phyloP scores from a whole-genome alignment of 495 filamentous ascomycete genomes.

The Tuber melanosporum region DNA sequence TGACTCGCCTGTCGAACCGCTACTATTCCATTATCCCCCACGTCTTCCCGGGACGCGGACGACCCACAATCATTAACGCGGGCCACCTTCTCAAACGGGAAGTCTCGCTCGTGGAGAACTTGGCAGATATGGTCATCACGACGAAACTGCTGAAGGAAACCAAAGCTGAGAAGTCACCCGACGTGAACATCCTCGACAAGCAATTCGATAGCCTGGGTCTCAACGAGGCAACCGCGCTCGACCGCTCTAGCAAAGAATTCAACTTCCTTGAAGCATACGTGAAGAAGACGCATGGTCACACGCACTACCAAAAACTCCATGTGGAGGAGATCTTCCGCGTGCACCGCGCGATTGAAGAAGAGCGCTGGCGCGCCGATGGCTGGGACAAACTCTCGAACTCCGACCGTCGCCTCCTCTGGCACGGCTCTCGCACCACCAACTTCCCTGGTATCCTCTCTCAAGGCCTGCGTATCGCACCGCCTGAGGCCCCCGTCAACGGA shows the following conservation, averaged over 20 bases:
- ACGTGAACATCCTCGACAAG: slow-evolving; percentile 59
- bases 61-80: slow-evolving; percentile 58
- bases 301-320: slow-evolving; percentile 54
- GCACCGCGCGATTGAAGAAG: slow-evolving; percentile 64
- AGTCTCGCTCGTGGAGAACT: slow-evolving; percentile 65
- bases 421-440: slow-evolving; percentile 71
- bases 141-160: slow-evolving; percentile 65
- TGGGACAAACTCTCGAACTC: slow-evolving; percentile 47
- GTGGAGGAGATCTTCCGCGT: slow-evolving; percentile 79
- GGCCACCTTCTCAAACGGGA: slow-evolving; percentile 59
- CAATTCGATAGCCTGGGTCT: slow-evolving; percentile 64
- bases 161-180: slow-evolving; percentile 45
- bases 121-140: slow-evolving; percentile 77
- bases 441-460: slow-evolving; percentile 77
- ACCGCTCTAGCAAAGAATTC: slow-evolving; percentile 56
- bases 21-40: slow-evolving; percentile 83
- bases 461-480: slow-evolving; percentile 78
- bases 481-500: slow-evolving; percentile 69
- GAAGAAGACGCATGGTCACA: slow-evolving; percentile 54
- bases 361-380: slow-evolving; percentile 56
- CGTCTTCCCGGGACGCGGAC: slow-evolving; percentile 60
- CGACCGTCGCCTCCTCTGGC: slow-evolving; percentile 74
- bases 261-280: slow-evolving; percentile 59
- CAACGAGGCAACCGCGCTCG: slow-evolving; percentile 65
- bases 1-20: slow-evolving; percentile 59